Evolutionary conservation across 306 rosid genomes (phyloP), one percentile per base, ranked within the genome.

Genomic region (Canavalia ensiformis): DNA sequence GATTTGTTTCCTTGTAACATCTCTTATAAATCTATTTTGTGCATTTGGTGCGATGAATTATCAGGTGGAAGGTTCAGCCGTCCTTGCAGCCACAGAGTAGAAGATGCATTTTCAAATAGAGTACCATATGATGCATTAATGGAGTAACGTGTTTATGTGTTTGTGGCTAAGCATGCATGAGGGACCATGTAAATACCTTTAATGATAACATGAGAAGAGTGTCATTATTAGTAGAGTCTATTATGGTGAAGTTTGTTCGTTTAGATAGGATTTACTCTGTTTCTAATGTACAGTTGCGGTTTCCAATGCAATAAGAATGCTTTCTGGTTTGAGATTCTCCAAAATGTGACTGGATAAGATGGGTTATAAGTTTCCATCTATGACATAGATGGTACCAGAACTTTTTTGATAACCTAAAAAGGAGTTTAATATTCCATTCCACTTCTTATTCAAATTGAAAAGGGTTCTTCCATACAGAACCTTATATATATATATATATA

Each of bases 11-110:
- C 31, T 42, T 0, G 5, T 56, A 18, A 18, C 25, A 18, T 18
- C 25, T 18, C 25, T 18, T 13, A 56, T 29, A n/a, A 34, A 33
- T 70, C 33, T 75, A 11, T 28, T 57, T 63, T 77, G 71, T 64
- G 65, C 33, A 57, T 73, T 74, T 84, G 83, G 45, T 70, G 78
- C 52, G 57, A 47, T 82, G 86, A 75, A 35, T 75, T 72, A 45
- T 74, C 94, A 96, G 99, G 99, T 96, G 86, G 99, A 96, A 86
- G 97, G 97, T 52, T 84, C 97, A 42, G 4, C 97, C 33, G 89
- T 88, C 46, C 0, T 92, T 78, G 91, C 97, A 69, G 92, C 93
- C 85, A 90, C 76, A 66, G 72, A 91, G 82, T 94, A 89, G 82
- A 66, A 30, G 42, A 74, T 54, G 44, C 35, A 11, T 72, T 44